Evolutionary conservation across 495 filamentous ascomycete genomes (phyloP), one percentile per base, ranked within the genome.

Genomic region (Platismatia glauca): DNA sequence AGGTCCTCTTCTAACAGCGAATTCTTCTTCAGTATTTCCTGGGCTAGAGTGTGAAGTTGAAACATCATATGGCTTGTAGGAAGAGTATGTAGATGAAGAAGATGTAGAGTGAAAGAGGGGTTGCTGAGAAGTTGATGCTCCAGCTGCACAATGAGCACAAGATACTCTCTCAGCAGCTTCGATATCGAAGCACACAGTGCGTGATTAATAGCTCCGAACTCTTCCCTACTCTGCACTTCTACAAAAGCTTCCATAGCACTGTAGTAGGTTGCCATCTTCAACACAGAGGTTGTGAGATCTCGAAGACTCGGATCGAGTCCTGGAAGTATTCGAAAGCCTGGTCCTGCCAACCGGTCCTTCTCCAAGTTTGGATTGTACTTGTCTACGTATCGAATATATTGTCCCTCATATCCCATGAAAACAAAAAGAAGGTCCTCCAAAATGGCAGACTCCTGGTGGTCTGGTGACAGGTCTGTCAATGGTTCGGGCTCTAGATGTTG

Each of bases 401-500:
- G 91, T 34, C 94, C 94, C 75, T 98, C 94, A 64, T 90, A 95
- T n/a, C 94, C 94, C 93, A 97, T 97, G 66, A 97, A 93, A 5
- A 95, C 91, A 72, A 91, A 97, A 39, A 97, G 72, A 27, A 98
- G 75, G 68, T 98, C 94, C 66, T 96, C 92, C 57, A 97, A 75
- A 15, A 97, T 87, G 4, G 84, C 88, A 15, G 82, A 81, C 74
- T 98, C 94, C 71, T 98, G 94, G 11, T 78, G 83, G 62, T 94
- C 87, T 27, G 90, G 74, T 3, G 88, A 82, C 63, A 97, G 74
- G 57, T 88, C 81, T 60, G 84, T 79, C 6, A 97, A 79, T 31
- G 89, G 81, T 62, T 75, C 78, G 4, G 93, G 91, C 53, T 89
- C 84, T 34, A 95, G 78, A 0, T 81, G 73, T 59, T 79, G 74